Evolutionary conservation across 2,329 filamentous ascomycete genomes (phyloP), one percentile per base, ranked within the genome.

Genomic region (Fusarium buharicum): DNA sequence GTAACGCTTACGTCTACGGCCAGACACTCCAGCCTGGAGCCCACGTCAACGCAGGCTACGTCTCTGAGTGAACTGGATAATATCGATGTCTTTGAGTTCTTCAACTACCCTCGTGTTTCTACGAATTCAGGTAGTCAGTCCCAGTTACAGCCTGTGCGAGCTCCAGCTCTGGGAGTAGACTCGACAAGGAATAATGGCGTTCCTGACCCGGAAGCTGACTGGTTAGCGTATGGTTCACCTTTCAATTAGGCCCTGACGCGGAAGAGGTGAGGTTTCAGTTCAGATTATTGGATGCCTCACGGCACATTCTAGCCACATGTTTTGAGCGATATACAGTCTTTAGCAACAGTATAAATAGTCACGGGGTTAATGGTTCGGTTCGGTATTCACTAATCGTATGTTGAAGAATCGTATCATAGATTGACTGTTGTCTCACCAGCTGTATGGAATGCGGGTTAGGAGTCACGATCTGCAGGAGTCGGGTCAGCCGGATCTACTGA

Each of bases 11-110:
- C 77, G 6, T 71, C 71, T 2, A 69, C 73, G 7, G 73, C 71
- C 0, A 72, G 77, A 14, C 74, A 69, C 10, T 78, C 77, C 0
- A 75, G 75, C 4, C 31, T 78, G 1, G 76, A 79, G 22, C 73
- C 72, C 4, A 77, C 75, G 5, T 76, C 76, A 14, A 76, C 76
- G 0, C 77, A 77, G 37, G 64, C 72, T 2, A 75, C 76, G 4
- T 75, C 78, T 0, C 70, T 77, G 5, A 74, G 70, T 57, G 78
- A 80, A 52, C 70, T 80, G 3, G 78, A 80, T 55, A 76, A 75
- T 39, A 78, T 80, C 17, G 78, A 80, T 22, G 72, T 80, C 4
- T 80, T 80, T 39, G 78, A 79, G 60, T 80, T 80, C 53, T 80
- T 80, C 67, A 79, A 80, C 20, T 78, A 76, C 37, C 78, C 78